Evolutionary conservation across 2,329 filamentous ascomycete species (phyloP), one percentile per base, ranked within the genome.

Genomic region (Stylonectria norvegica): DNA sequence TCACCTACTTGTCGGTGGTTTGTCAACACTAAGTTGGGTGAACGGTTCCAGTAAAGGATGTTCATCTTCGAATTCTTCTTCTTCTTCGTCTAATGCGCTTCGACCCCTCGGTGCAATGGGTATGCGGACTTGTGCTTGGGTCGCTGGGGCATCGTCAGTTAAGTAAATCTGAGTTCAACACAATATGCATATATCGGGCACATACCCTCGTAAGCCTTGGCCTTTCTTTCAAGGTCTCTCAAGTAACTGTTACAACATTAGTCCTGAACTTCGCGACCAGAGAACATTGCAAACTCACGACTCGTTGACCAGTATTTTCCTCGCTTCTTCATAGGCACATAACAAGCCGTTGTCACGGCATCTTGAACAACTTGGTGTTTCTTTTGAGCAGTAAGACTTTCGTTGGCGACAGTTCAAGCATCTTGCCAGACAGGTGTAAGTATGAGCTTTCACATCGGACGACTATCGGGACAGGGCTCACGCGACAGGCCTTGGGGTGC

Each of bases 331-430:
- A 30, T 66, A 67, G n/a, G 57, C 40, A 33, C 64, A 67, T 20
- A 47, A 48, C 9, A 61, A 40, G 2, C 50, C 50, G 20, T 52
- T 47, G 12, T 60, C 59, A 16, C 56, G 58, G 34, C 64, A 66
- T 38, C 63, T 47, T 18, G 56, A 56, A 33, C 64, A 67, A 15
- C 45, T 50, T 2, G 64, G 64, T 32, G 59, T 61, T 10, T 66
- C 61, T 37, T 65, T 66, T 14, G 62, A 64, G 48, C 64, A 67
- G 28, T 57, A 63, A 0, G 62, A 63, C 4, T 61, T 56, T 9
- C 64, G 53, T 17, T 58, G 54, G 5, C 64, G 60, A 40, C 64
- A 67, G 12, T 57, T 52, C 2, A 62, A 47, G 38, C 64, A 67
- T 3, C 64, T n/a, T 67, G 20, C n/a, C 4, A 38, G 5, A 17